Base-by-base conservation (phyloP, 352 stramenopile species). In the Globisporangium barbulae region DNA sequence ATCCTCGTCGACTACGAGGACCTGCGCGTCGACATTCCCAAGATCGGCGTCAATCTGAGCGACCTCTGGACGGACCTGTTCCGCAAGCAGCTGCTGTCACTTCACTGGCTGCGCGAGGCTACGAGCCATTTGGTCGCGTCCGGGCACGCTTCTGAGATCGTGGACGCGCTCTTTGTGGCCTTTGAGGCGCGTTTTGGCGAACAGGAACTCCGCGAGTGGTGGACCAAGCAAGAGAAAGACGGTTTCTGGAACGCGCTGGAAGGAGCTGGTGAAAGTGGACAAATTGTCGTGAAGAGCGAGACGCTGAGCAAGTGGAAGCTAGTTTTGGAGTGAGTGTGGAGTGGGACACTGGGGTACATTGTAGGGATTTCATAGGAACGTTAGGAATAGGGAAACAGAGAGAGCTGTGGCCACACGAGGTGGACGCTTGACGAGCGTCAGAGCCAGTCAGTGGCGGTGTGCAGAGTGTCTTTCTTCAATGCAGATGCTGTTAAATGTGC, bases 1-100 rank as follows among this genome's bases (percentile, higher is more conserved):
- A 70, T 89, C 9, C 55, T 92, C 15, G 71, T 76, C 15, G 81
- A 91, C 44, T 94, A 90, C 45, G 78, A 92, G 52, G 83, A 94
- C 48, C 62, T 89, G 47, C 78, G 78, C 31, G 79, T 94, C 17
- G 85, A 94, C 65, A 82, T 94, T 28, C 85, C 85, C n/a, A 75
- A 75, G 28, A 63, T 92, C 33, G 78, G 70, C 12, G 53, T 65
- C 10, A 89, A 86, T 48, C 59, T 89, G 50, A 80, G 82, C 21
- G 79, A 90, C 19, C 56, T 94, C 4, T 89, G 67, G 74, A 73
- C 71, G 7, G 67, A 75, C n/a, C 55, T 94, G 67, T 89, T 94
- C 53, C 65, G 73, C n/a, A 75, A 79, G 39, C 28, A 78, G 9
- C 59, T 67, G 19, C 65, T 94, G 1, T 73, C 74, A 17, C 48